Base-by-base conservation (phyloP, 2,329 filamentous ascomycete genomes). In the Bipolaris zeicola region DNA sequence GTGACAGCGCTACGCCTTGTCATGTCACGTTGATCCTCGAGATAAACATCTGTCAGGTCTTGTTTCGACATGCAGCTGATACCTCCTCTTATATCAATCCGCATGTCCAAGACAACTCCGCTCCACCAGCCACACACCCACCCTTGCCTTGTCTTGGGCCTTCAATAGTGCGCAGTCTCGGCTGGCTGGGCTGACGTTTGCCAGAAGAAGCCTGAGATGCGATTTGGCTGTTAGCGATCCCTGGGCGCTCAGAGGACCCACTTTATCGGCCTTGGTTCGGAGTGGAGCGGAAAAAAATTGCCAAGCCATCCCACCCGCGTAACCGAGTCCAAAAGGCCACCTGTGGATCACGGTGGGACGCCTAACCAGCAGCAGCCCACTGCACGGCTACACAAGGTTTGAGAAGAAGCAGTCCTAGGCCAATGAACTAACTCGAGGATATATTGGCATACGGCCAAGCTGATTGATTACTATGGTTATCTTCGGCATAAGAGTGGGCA, bases 171-270 rank as follows among this genome's bases (percentile, higher is more conserved):
- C 16, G 39, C 55, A 46, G 43, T 16, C 37, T 39, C 51, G 20
- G 6, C 22, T 50, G 54, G 55, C 67, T 70, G 50, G 67, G 66
- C 67, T 68, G 66, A 69, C 62, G 67, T 59, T 31, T 42, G 38
- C 18, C 44, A 38, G n/a, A 14, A 31, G 13, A 18, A 26, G 8
- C 13, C 31, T 34, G 49, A 28, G 22, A 28, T n/a, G 33, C 24
- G 45, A 38, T 31, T 45, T 53, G 18, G 11, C 5, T 20, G 24
- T 24, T 61, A 58, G 60, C 31, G 47, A 42, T 18, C 7, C 13
- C 59, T 63, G 49, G 48, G 61, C 63, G 65, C 63, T 64, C 34
- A 64, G 63, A 18, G 5, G 16, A 28, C 14, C 34, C 48, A 46
- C 48, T 7, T 10, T 11, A 11, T 55, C 55, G 55, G 59, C 34